Base-by-base conservation (phyloP, 1,139 yeast species). In the Taphrina flavorubra region DNA sequence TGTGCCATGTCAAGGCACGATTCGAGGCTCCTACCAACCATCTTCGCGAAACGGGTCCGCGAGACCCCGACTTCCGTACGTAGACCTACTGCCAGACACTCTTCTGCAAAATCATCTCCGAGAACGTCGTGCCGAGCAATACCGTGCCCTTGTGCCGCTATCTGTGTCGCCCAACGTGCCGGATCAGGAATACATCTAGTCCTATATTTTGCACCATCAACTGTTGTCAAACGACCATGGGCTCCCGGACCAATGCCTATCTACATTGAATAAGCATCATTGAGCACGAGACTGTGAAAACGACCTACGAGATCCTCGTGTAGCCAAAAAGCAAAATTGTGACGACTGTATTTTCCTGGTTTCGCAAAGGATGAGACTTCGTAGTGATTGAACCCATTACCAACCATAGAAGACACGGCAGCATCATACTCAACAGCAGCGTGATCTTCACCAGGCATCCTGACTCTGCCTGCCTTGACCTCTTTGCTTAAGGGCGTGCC, bases 181-280 rank as follows among this genome's bases (percentile, higher is more conserved):
- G 68, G 68, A 39, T 58, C 63, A 8, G 68, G 68, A 2, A 65
- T 56, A 14, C 47, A 44, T 7, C 68, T 57, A n/a, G 68, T 65
- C 16, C 68, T 40, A 18, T 36, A 14, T 20, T 49, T 60, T n/a
- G 55, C 13, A 13, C 55, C 51, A 18, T 46, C 36, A 39, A 1
- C 14, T 4, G 14, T 6, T 11, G 58, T 57, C n/a, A 57, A 8
- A 11, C 68, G 37, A 1, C 68, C 68, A 25, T 65, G 68, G 7
- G 68, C 68, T 13, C 68, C 68, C 10, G 68, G 68, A 8, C 68
- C 68, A 47, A 65, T 51, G 20, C 68, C 68, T 20, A 65, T 56
- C 62, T 58, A 31, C 11, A 14, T 13, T 6, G 44, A 11, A 46
- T 37, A 14, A 55, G 31, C 31, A 18, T 6, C 37, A 3, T 46